Conservation (phyloP, 352 stramenopile species). For the Phytophthora cactorum region DNA sequence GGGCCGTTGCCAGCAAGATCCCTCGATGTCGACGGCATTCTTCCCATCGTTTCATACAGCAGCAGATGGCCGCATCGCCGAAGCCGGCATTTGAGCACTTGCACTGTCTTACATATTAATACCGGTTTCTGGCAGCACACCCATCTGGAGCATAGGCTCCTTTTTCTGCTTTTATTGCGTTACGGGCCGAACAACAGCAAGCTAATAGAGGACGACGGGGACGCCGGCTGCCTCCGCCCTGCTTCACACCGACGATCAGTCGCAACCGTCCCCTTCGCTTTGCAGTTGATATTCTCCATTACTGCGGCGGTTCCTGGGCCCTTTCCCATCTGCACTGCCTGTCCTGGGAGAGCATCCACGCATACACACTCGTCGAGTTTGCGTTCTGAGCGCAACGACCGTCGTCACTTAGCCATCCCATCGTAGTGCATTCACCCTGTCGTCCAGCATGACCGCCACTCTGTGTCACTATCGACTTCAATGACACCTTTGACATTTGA, state of each 20-base stretch:
- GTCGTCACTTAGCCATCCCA: constrained; percentile 2
- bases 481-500: constrained; percentile 12
- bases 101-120: constrained; percentile 7
- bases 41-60: constrained; percentile 19
- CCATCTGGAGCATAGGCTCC: constrained; percentile 11
- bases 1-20: not conserved
- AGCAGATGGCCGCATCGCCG: constrained; percentile 10
- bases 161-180: constrained; percentile 27
- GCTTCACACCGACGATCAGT: constrained; percentile 13
- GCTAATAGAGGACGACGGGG: not conserved
- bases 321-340: constrained; percentile 17
- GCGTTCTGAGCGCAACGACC: constrained; percentile 4
- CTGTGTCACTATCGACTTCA: constrained; percentile 23
- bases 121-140: constrained; percentile 6
- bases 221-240: constrained; percentile 9
- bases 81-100: not conserved
- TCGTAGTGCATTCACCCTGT: not conserved
- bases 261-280: constrained; percentile 3
- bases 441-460: constrained; percentile 13
- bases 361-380: constrained; percentile 3
- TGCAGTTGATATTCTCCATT: constrained; percentile 16
- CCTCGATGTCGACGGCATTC: not conserved
- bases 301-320: constrained; percentile 7
- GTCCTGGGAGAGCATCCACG: constrained; percentile 5
- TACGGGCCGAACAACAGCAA: constrained; percentile 20